A percentile compares a stretch with the other conserved stretches of the same genome.
phyloP scores from a whole-genome alignment of 768 basidiomycete genomes.

The Pleurotus salmoneostramineus region DNA sequence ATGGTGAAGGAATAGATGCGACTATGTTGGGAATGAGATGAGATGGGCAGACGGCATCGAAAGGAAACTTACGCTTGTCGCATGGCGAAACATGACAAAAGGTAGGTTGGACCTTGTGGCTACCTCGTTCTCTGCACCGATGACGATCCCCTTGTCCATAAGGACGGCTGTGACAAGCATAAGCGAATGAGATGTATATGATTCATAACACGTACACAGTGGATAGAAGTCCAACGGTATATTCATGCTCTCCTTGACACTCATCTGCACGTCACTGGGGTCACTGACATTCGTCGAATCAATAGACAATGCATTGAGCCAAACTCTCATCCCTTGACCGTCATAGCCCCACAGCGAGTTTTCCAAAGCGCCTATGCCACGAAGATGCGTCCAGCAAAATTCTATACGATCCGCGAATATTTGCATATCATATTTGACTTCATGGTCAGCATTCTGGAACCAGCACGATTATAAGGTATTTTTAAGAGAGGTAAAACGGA shows the following conservation, averaged over 20 bases:
- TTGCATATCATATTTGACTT: constrained; percentile 97
- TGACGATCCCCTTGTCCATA: constrained; percentile 99
- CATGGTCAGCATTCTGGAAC: constrained; percentile 69
- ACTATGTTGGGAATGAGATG: constrained; percentile 38
- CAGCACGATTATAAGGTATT: not conserved
- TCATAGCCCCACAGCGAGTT: constrained; percentile 99
- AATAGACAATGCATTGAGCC: constrained; percentile 93
- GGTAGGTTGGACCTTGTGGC: constrained; percentile 71
- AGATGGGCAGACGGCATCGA: not conserved
- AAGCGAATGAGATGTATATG: constrained; percentile 8
- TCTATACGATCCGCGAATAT: constrained; percentile 96
- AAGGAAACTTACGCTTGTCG: constrained; percentile 68
- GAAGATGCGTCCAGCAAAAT: constrained; percentile 97
- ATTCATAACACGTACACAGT: constrained; percentile 58
- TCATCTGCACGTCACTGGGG: constrained; percentile 28
- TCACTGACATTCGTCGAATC: constrained; percentile 50
- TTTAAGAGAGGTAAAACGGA: not conserved
- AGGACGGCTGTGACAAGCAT: constrained; percentile 65
- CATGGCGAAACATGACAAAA: constrained; percentile 89
- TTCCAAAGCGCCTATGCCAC: constrained; percentile 88
- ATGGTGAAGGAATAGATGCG: constrained; percentile 91
- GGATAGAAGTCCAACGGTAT: constrained; percentile 95
- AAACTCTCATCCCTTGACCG: constrained; percentile 83
- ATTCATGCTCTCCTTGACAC: constrained; percentile 90
- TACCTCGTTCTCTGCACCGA: constrained; percentile 90